Percentiles rank a stretch among this genome's conserved stretches.
These are phyloP conservation scores for Penicillium frequentans DNA, from an alignment of 2,329 filamentous ascomycete species.

Conservation along the genomic window DNA sequence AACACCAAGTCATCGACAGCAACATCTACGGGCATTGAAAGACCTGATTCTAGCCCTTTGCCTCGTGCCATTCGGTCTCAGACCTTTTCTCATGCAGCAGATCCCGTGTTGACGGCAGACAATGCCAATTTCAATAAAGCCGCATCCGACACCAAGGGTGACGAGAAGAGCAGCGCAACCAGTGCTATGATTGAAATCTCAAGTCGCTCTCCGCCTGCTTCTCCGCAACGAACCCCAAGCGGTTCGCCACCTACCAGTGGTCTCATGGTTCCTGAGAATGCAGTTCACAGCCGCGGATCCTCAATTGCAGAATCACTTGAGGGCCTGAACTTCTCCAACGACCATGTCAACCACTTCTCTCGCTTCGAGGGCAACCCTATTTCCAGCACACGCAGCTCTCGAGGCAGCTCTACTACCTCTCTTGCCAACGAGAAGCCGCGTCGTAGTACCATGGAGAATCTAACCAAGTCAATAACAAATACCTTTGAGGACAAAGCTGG, in stretches of 20 bases:
- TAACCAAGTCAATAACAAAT: conserved; percentile 28
- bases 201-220: conserved; percentile 59
- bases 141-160: conserved; percentile 55
- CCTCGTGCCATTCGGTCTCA: conserved; percentile 61
- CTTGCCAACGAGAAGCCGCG: conserved; percentile 28
- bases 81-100: conserved; percentile 63
- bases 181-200: conserved; percentile 68
- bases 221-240: conserved; percentile 51
- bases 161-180: conserved; percentile 60
- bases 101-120: conserved; percentile 68
- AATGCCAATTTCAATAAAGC: conserved; percentile 65
- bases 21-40: conserved; percentile 33
- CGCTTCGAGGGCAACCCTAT: conserved; percentile 25
- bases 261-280: conserved; percentile 36
- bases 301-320: conserved; percentile 52
- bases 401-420: conserved; percentile 27
- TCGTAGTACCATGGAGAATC: conserved; percentile 31
- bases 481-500: conserved; percentile 40
- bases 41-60: conserved; percentile 41
- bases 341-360: conserved; percentile 27
- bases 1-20: conserved; percentile 20
- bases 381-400: conserved; percentile 19
- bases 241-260: conserved; percentile 43
- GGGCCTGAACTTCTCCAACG: conserved; percentile 17
- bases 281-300: conserved; percentile 45